A percentile compares a stretch with the other conserved stretches of the same genome.
Conservation (phyloP, 257 asterid species). For the Vinca minor region DNA sequence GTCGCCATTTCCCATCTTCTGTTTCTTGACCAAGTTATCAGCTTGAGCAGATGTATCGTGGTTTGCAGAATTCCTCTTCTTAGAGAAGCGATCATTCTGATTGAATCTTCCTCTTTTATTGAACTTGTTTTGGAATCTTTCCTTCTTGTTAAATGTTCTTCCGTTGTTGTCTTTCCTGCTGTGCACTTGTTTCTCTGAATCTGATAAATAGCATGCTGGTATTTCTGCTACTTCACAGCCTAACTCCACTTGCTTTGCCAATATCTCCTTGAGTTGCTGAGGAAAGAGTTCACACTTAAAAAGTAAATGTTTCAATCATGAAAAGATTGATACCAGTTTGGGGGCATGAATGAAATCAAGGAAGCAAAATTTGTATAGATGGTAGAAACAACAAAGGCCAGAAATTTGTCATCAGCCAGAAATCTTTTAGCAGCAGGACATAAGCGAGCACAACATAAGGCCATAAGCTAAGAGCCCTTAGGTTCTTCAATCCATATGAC, state of each 20-base stretch:
- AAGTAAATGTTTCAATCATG: constrained; percentile 6
- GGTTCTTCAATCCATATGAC: background rate
- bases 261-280: constrained; percentile 86
- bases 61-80: constrained; percentile 31
- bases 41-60: constrained; percentile 25
- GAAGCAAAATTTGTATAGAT: background rate
- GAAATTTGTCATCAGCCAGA: background rate
- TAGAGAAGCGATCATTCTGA: constrained; percentile 33
- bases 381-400: background rate
- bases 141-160: constrained; percentile 38
- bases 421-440: background rate
- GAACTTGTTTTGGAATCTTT: constrained; percentile 45
- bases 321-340: background rate
- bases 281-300: constrained; percentile 8
- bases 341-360: background rate
- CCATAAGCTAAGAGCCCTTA: background rate
- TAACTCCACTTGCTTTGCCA: constrained; percentile 90
- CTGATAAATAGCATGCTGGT: constrained; percentile 69
- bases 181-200: constrained; percentile 43
- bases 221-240: constrained; percentile 95
- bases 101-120: constrained; percentile 48
- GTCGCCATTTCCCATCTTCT: constrained; percentile 15
- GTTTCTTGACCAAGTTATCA: constrained; percentile 25
- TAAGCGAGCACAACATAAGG: no score
- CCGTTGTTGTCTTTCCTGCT: constrained; percentile 21